Evolutionary conservation across 2,329 filamentous ascomycete genomes (phyloP), one percentile per base, ranked within the genome.

Genomic region (Keithomyces neogunnii): DNA sequence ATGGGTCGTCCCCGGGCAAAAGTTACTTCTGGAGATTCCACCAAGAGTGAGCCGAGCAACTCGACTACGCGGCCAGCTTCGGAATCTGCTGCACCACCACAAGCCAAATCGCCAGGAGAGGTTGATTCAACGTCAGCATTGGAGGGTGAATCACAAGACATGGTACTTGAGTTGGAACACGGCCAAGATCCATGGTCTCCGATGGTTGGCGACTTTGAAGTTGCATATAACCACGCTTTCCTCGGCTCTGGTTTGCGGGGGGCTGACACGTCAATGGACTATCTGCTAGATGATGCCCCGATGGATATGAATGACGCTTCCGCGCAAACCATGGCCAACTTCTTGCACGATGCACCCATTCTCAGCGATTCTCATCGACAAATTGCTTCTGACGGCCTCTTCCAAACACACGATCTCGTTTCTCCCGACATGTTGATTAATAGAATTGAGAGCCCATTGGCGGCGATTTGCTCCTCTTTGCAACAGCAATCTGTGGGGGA

Each of bases 1-100:
- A 52, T 52, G 50, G 50, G 50, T 1, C 50, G 50, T 5, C 50
- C 50, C 3, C 48, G 50, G 4, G 50, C 50, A 4, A 52, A 52
- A 26, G 49, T 26, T 28, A 42, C 13, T 29, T 31, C 47, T 3
- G 33, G 32, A 30, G 50, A 45, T 28, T 5, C 36, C n/a, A 13
- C 36, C 36, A 39, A 39, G n/a, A 10, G 13, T 5, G 13, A 7
- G 13, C 36, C 8, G 8, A 5, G 13, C 13, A 39, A n/a, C 13
- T 39, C 36, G 8, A 13, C 6, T 11, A 6, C 33, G 6, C 6
- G 11, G 33, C 33, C 33, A 35, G 33, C 33, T 35, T 35, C 33
- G 11, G 11, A 35, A 35, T 11, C 33, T 35, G 11, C 33, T n/a
- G n/a, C 13, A 10, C 4, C 36, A 5, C n/a, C 36, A 39, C 2